Evolutionary conservation across 2,329 filamentous ascomycete genomes (phyloP).

Genomic region (Hypomyces perniciosus): DNA sequence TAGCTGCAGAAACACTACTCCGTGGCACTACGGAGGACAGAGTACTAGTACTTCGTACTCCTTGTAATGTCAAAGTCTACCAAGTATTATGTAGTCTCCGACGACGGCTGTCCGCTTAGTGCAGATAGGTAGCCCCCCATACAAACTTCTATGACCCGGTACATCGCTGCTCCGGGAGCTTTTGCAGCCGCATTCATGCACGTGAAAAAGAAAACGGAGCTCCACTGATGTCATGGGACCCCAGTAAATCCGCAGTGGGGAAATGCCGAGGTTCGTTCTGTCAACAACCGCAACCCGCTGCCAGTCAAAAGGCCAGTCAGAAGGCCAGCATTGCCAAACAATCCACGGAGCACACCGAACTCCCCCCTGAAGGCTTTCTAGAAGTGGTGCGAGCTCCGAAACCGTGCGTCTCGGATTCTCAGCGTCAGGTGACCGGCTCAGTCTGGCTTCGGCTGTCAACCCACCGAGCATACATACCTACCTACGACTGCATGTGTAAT

Average conservation of each 20-base stretch:
- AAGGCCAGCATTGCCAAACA: constrained; percentile 9
- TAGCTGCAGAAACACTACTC: not conserved
- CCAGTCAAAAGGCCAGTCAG: constrained; percentile 6
- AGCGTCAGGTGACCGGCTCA: not conserved
- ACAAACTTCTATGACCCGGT: no score
- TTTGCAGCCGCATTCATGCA: not conserved
- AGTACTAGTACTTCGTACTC: no score
- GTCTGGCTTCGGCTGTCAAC: not conserved
- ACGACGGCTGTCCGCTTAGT: no score
- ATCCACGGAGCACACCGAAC: not conserved
- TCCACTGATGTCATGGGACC: constrained; percentile 10
- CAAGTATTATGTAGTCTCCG: no score
- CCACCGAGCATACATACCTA: not conserved
- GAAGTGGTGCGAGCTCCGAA: constrained; percentile 1
- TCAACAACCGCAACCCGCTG: not conserved
- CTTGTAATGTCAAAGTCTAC: no score
- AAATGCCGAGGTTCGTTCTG: constrained; percentile 8
- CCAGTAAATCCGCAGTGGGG: constrained; percentile 1
- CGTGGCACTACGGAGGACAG: no score
- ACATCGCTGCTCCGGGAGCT: not conserved
- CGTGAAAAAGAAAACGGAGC: not conserved
- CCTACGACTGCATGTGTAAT: not conserved
- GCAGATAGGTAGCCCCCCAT: no score
- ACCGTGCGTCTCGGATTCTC: not conserved
- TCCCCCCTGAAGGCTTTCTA: not conserved